Conservation (phyloP, 129 eudicot species). For the carrot (Daucus carota) region DNA sequence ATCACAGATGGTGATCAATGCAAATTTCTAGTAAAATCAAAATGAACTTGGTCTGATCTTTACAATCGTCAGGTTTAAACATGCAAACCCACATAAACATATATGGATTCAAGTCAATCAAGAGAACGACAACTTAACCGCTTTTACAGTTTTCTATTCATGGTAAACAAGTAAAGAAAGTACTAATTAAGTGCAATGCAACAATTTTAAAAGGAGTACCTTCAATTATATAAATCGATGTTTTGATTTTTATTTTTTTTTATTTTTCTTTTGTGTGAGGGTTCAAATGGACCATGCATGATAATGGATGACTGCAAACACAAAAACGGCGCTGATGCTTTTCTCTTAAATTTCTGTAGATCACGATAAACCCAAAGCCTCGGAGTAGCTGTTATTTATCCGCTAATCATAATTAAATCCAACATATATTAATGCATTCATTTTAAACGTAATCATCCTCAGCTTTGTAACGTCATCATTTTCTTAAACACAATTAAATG, state of each 20-base stretch:
- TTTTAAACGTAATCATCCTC: neutral
- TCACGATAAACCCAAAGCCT: neutral
- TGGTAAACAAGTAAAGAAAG: too few relatives aligned
- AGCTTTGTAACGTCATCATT: neutral
- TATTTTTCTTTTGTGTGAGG: too few relatives aligned
- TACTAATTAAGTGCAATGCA: too few relatives aligned
- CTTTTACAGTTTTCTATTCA: too few relatives aligned
- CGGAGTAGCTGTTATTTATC: neutral
- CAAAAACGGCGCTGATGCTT: neutral
- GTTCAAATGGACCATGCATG: neutral
- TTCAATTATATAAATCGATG: too few relatives aligned
- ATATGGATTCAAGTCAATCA: neutral
- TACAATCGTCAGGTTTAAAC: neutral
- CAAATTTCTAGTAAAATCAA: neutral
- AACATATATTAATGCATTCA: neutral
- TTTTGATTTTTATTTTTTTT: too few relatives aligned
- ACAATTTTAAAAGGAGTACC: too few relatives aligned
- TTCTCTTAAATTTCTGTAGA: neutral
- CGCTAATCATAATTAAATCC: neutral
- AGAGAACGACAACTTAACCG: neutral
- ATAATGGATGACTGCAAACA: neutral
- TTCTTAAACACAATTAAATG: conserved; percentile 4
- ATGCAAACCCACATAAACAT: too few relatives aligned
- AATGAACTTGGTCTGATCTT: neutral
- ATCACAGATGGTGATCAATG: neutral